Conservation (phyloP, 805 yeast species). For the Debaryomyces castellii region DNA sequence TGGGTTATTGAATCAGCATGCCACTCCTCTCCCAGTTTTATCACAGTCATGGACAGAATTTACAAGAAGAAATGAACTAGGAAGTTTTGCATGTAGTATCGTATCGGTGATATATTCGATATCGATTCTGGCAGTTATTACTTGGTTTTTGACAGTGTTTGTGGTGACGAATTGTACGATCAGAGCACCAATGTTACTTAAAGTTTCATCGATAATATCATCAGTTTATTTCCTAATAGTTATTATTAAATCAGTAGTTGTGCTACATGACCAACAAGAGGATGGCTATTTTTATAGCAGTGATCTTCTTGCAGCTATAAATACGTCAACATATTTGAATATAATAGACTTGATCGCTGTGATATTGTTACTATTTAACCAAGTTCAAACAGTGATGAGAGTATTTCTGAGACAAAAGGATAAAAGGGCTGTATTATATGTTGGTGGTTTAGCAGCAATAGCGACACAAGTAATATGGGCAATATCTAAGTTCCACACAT, state of each 20-base stretch:
- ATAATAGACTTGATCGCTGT: slow-evolving; percentile 59
- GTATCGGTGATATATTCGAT: slow-evolving; percentile 63
- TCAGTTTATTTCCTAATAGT: slow-evolving; percentile 54
- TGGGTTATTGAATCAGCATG: slow-evolving; percentile 27
- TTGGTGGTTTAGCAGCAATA: slow-evolving; percentile 55
- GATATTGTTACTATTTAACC: slow-evolving; percentile 59
- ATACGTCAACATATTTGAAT: slow-evolving; percentile 45
- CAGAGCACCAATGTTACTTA: slow-evolving; percentile 54
- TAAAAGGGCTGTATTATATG: slow-evolving; percentile 57
- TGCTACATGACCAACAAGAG: slow-evolving; percentile 48
- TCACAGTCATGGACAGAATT: slow-evolving; percentile 49
- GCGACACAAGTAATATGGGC: slow-evolving; percentile 70
- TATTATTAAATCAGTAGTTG: slow-evolving; percentile 46
- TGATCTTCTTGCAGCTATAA: slow-evolving; percentile 43
- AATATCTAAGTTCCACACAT: slow-evolving; percentile 51
- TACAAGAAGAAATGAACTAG: slow-evolving; percentile 29
- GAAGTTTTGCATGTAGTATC: slow-evolving; percentile 53
- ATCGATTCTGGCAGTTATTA: slow-evolving; percentile 63
- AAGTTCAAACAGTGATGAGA: slow-evolving; percentile 70
- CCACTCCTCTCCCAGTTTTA: slow-evolving; percentile 43
- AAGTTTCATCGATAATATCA: slow-evolving; percentile 50
- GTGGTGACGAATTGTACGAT: slow-evolving; percentile 65
- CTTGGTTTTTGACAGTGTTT: slow-evolving; percentile 61
- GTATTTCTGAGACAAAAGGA: slow-evolving; percentile 67
- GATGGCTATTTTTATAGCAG: slow-evolving; percentile 44